Evolutionary conservation across 1,139 yeast species (phyloP), one percentile per base, ranked within the genome.

Genomic region (Candida tropicalis): DNA sequence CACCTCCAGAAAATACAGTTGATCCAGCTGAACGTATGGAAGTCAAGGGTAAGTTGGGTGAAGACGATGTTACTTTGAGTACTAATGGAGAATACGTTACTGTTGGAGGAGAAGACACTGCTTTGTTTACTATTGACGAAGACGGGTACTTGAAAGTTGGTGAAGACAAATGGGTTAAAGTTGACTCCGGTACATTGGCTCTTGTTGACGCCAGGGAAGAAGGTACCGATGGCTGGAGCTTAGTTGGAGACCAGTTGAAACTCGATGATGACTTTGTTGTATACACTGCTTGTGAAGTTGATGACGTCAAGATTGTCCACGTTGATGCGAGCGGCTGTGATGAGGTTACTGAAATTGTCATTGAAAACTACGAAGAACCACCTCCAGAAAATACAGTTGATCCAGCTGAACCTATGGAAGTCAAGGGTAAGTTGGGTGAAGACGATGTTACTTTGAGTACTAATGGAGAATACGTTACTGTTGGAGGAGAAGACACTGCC

Each of bases 351-450:
- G 25, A 23, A 5, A 10, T 25, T 25, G 28, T 25, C n/a, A 13
- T 27, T 27, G 16, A 22, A 27, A 33, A 22, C 16, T 13, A 9
- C 17, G 24, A 12, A 9, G 38, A 23, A 11, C n/a, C 34, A 24
- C 29, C 17, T 24, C 17, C 38, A 16, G 28, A 18, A 11, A 26
- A 32, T 24, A 12, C 42, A 8, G 40, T 33, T 23, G 42, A 38
- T 11, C 26, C 45, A 23, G 38, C 12, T 11, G 9, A 27, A 27
- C 31, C 31, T 11, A 27, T 27, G 31, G 13, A 5, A 16, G 12
- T 31, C 23, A 16, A 15, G 2, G 34, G 24, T 18, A 17, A 11
- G 8, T 31, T 31, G 15, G 8, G 18, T 4, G 34, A 18, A 8
- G 3, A 17, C 6, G 13, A 8, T 11, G 22, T 31, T 31, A 17